These are phyloP conservation scores for Diplotaxis tenuifolia DNA, from an alignment of 345 rosid species.

Conservation along the genomic window DNA sequence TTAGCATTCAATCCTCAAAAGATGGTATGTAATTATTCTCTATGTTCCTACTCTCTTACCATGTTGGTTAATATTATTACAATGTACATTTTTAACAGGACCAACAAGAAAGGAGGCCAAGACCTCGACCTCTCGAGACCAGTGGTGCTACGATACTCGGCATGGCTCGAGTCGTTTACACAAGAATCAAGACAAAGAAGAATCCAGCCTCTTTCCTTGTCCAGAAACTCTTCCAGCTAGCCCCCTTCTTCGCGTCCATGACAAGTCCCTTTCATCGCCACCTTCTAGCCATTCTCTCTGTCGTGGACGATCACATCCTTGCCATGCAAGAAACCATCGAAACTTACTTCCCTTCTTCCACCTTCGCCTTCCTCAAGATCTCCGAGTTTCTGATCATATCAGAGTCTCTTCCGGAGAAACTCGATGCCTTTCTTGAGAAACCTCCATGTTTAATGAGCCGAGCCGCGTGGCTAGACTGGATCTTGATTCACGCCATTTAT, in stretches of 20 bases:
- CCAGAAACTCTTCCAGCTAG: conserved; percentile 10
- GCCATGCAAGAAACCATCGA: conserved; percentile 43
- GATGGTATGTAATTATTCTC: conserved; percentile 28
- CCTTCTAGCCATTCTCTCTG: conserved; percentile 40
- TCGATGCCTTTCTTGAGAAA: conserved; percentile 38
- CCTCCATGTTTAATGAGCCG: conserved; percentile 35
- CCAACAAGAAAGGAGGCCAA: conserved; percentile 1
- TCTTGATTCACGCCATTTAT: conserved; percentile 34
- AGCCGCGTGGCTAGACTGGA: conserved; percentile 39
- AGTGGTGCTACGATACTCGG: conserved; percentile 42
- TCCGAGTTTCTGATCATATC: conserved; percentile 35
- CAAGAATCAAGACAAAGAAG: conserved; percentile 36
- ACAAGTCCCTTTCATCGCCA: conserved; percentile 35
- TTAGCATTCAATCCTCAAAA: no score
- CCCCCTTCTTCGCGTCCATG: conserved; percentile 13
- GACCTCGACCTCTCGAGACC: conserved; percentile 63
- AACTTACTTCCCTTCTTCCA: conserved; percentile 52
- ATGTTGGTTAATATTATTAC: background rate
- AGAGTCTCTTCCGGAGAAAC: conserved; percentile 55
- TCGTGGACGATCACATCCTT: conserved; percentile 49
- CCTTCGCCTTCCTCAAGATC: conserved; percentile 41
- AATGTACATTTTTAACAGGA: conserved; percentile 22
- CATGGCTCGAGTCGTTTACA: conserved; percentile 40
- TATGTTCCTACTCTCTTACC: background rate
- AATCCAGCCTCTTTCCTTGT: conserved; percentile 32